Percentiles rank a stretch among this genome's conserved stretches.
Conservation (phyloP, 768 basidiomycete genomes). For the Pleurotus djamor region DNA sequence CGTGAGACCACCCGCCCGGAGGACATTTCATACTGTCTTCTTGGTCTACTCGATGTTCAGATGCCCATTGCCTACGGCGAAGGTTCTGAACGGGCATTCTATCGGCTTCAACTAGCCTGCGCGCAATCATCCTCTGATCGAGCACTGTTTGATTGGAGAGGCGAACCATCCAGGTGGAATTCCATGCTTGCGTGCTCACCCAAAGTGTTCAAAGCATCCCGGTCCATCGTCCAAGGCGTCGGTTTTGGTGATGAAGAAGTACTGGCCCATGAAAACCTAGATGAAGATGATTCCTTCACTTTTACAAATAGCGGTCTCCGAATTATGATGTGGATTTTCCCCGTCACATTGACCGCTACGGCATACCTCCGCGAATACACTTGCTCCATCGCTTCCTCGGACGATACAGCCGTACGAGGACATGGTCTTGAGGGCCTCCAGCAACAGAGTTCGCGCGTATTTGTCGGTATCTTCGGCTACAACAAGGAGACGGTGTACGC, state of each 20-base stretch:
- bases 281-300: background rate
- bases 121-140: background rate
- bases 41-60: background rate
- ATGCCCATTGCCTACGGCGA: constrained; percentile 1
- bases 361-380: background rate
- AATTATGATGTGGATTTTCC: background rate
- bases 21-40: background rate
- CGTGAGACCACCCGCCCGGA: background rate
- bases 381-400: background rate
- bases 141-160: background rate
- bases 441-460: background rate
- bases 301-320: background rate
- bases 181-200: background rate
- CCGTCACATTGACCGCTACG: background rate
- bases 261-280: background rate
- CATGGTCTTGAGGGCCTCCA: background rate
- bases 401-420: background rate
- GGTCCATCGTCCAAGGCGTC: background rate
- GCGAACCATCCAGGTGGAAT: background rate
- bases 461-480: background rate
- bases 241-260: background rate
- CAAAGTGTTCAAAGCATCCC: background rate
- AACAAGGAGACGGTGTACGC: background rate
- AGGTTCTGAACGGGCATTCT: background rate
- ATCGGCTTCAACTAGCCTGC: background rate